Base-by-base conservation (phyloP, 73 alveolate species). In the Stentor roeselii region DNA sequence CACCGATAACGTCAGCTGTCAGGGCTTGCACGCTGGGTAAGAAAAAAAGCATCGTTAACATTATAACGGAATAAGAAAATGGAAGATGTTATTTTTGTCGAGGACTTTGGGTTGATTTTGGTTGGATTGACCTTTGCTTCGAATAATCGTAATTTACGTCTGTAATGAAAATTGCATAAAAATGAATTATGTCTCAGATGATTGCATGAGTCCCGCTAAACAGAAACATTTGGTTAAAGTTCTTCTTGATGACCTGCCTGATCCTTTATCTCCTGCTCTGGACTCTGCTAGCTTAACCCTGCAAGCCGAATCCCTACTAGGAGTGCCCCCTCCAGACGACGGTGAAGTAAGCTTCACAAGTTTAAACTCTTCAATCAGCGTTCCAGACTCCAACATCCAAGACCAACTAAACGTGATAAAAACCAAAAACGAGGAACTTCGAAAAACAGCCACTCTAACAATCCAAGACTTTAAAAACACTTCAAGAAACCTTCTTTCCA, bases 1-100 rank as follows among this genome's bases (percentile, higher is more conserved):
- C 80, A 15, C 80, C 80, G 11, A 67, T 67, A 67, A 67, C 80
- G 34, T 67, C 80, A 27, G 80, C 11, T 27, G 37, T 27, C 11
- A 30, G 37, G 14, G 42, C 80, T 27, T 0, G 14, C 27, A 40
- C 37, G 34, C 15, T 27, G 34, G 37, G 50, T 30, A 67, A 30
- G 21, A 67, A 27, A 27, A 67, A 27, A 67, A 67, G 34, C 80
- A 21, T 30, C 80, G 80, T 67, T 67, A 67, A 50, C 67, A 50
- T 50, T 50, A 11, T 50, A 11, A 11, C 6, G 6, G 6, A 50
- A 50, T 21, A 21, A 21, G 21, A 50, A 50, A 11, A 11, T 50
- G 21, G 67, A 11, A 11, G 6, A 50, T 11, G 67, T 50, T 50
- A 50, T 50, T 50, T 50, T 50, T n/a, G n/a, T n/a, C n/a, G n/a